These are phyloP conservation scores for Platanthera zijinensis DNA, from an alignment of 106 monocot genomes.

Conservation along the genomic window DNA sequence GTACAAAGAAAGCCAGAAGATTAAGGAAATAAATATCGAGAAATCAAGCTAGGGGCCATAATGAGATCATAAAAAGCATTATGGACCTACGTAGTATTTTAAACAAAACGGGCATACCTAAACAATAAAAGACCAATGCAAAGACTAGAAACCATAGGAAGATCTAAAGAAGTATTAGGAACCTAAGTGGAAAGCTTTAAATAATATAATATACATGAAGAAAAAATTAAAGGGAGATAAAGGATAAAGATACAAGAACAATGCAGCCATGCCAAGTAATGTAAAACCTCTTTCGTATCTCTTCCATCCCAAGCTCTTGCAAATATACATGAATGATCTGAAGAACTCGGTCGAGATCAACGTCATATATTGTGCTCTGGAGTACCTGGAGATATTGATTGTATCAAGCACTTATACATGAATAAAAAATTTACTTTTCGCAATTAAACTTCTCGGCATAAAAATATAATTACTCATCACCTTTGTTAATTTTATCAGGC, in stretches of 20 bases:
- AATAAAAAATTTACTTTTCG: neutral
- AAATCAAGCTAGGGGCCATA: too few relatives aligned
- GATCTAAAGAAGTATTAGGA: too few relatives aligned
- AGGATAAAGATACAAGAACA: neutral
- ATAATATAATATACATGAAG: neutral
- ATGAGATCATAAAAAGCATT: too few relatives aligned
- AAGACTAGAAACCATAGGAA: too few relatives aligned
- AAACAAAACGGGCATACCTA: too few relatives aligned
- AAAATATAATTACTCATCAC: slow-evolving; percentile 23
- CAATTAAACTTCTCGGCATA: neutral
- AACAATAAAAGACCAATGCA: too few relatives aligned
- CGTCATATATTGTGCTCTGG: slow-evolving; percentile 84
- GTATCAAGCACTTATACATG: neutral
- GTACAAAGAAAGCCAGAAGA: neutral
- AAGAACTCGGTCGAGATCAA: slow-evolving; percentile 94
- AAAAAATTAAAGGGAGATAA: slow-evolving; percentile 8
- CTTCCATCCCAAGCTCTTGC: slow-evolving; percentile 99
- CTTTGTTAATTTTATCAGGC: slow-evolving; percentile 92
- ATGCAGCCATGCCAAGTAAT: neutral
- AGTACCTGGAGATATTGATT: slow-evolving; percentile 48
- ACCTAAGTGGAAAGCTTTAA: too few relatives aligned
- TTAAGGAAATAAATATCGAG: neutral
- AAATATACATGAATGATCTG: slow-evolving; percentile 95
- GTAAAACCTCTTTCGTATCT: slow-evolving; percentile 76
- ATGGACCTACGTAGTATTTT: too few relatives aligned